Conservation (phyloP, 768 basidiomycete genomes). For the Lyophyllum shimeji region DNA sequence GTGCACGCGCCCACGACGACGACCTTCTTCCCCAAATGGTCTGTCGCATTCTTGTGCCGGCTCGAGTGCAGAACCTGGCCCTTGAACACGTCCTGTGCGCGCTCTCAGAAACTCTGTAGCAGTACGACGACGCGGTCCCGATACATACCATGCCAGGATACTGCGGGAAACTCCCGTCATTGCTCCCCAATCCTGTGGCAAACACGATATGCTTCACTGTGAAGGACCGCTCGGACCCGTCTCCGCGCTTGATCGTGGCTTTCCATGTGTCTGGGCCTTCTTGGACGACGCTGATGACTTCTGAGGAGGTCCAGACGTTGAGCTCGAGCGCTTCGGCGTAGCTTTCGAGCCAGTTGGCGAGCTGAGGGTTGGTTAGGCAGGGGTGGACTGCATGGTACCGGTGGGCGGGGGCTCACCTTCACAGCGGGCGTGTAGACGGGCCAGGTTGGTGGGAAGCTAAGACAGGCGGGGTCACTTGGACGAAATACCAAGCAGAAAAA, state of each 20-base stretch:
- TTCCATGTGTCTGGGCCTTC: constrained; percentile 35
- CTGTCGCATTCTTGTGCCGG: constrained; percentile 51
- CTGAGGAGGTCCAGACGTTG: constrained; percentile 61
- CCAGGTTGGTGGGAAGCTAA: constrained; percentile 59
- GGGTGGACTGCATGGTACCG: background rate
- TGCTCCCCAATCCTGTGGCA: constrained; percentile 52
- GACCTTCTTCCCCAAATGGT: constrained; percentile 68
- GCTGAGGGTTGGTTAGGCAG: constrained; percentile 24
- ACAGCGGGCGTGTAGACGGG: constrained; percentile 56
- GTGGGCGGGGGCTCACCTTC: constrained; percentile 31
- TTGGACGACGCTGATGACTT: constrained; percentile 27
- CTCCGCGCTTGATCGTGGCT: constrained; percentile 36
- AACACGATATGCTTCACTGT: constrained; percentile 50
- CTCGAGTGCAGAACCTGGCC: constrained; percentile 63
- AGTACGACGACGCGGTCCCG: no score
- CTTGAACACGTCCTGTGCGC: constrained; percentile 52
- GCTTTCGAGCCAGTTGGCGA: constrained; percentile 68
- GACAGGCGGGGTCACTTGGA: background rate
- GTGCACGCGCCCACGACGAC: constrained; percentile 69
- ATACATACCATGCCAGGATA: constrained; percentile 44
- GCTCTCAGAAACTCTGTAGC: background rate
- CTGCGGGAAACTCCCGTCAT: constrained; percentile 43
- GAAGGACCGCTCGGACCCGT: constrained; percentile 36
- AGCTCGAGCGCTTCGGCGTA: constrained; percentile 62
- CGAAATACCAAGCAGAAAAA: background rate